These are phyloP conservation scores for Lobulomyces angularis DNA, from an alignment of 192 early-diverging fungal species.

Conservation along the genomic window DNA sequence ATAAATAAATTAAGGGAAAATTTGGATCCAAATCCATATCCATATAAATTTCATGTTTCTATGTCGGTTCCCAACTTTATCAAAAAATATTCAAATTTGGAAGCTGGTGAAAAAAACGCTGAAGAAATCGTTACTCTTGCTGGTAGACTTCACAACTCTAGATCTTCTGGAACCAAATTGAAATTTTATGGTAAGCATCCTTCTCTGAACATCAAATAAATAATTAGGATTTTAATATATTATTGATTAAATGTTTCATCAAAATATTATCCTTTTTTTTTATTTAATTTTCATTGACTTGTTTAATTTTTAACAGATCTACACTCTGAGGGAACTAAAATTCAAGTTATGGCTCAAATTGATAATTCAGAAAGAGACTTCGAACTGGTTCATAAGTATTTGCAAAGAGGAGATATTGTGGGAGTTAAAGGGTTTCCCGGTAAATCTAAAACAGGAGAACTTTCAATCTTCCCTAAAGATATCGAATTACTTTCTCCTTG, in stretches of 20 bases:
- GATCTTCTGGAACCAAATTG: slow-evolving; percentile 76
- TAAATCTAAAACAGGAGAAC: slow-evolving; percentile 83
- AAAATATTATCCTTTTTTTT: too few relatives aligned
- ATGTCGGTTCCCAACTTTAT: slow-evolving; percentile 78
- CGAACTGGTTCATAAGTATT: slow-evolving; percentile 60
- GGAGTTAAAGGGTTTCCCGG: slow-evolving; percentile 85
- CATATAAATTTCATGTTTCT: slow-evolving; percentile 93
- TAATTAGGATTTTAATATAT: too few relatives aligned
- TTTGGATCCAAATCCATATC: slow-evolving; percentile 83
- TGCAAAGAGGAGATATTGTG: slow-evolving; percentile 93
- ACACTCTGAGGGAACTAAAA: slow-evolving; percentile 80
- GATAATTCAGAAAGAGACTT: slow-evolving; percentile 57
- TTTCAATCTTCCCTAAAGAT: slow-evolving; percentile 86
- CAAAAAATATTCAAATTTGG: slow-evolving; percentile 59
- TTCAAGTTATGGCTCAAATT: slow-evolving; percentile 84
- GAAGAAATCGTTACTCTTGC: slow-evolving; percentile 66
- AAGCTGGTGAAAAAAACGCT: slow-evolving; percentile 53
- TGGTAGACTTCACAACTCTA: slow-evolving; percentile 93
- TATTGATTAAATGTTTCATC: too few relatives aligned
- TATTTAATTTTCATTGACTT: too few relatives aligned
- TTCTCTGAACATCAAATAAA: too few relatives aligned
- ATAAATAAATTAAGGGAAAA: slow-evolving; percentile 71
- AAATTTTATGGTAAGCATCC: slow-evolving; percentile 94
- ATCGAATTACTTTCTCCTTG: slow-evolving; percentile 84
- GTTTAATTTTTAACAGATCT: too few relatives aligned